These are phyloP conservation scores for Colletotrichum tropicale DNA, from an alignment of 2,329 filamentous ascomycete genomes.

Conservation along the genomic window DNA sequence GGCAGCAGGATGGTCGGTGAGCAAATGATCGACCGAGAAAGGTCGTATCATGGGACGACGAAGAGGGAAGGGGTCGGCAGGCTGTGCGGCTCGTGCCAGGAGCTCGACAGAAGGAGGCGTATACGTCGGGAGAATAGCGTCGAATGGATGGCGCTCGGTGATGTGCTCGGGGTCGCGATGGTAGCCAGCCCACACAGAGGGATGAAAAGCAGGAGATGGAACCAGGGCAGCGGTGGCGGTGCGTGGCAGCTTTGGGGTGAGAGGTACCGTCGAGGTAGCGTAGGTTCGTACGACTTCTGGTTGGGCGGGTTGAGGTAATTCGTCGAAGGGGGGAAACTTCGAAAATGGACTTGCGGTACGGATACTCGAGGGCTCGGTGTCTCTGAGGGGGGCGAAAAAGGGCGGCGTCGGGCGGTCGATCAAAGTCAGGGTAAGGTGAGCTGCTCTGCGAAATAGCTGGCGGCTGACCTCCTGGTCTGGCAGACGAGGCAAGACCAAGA, in stretches of 20 bases:
- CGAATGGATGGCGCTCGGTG: slow-evolving; percentile 11
- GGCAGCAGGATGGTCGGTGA: neutral
- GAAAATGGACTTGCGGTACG: neutral
- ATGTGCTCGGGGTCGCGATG: slow-evolving; percentile 13
- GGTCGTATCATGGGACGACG: slow-evolving; percentile 13
- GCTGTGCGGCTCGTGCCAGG: slow-evolving; percentile 18
- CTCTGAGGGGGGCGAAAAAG: slow-evolving; percentile 1
- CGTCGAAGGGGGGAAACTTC: neutral
- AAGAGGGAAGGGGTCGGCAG: neutral
- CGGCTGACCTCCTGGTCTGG: neutral
- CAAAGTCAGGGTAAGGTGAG: neutral
- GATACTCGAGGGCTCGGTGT: neutral
- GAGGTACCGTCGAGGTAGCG: slow-evolving; percentile 7
- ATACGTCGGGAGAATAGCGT: slow-evolving; percentile 3
- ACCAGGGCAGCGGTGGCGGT: neutral
- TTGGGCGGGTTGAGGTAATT: slow-evolving; percentile 2
- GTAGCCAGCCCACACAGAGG: neutral
- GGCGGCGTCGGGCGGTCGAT: neutral
- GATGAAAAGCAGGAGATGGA: neutral
- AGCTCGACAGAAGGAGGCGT: slow-evolving; percentile 9
- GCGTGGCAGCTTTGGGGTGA: neutral
- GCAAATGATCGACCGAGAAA: neutral
- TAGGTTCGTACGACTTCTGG: slow-evolving; percentile 5
- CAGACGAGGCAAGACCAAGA: slow-evolving; percentile 11
- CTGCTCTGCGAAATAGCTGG: neutral